Evolutionary conservation across 1,284 basidiomycete genomes (phyloP).

Genomic region (Cronartium quercuum): DNA sequence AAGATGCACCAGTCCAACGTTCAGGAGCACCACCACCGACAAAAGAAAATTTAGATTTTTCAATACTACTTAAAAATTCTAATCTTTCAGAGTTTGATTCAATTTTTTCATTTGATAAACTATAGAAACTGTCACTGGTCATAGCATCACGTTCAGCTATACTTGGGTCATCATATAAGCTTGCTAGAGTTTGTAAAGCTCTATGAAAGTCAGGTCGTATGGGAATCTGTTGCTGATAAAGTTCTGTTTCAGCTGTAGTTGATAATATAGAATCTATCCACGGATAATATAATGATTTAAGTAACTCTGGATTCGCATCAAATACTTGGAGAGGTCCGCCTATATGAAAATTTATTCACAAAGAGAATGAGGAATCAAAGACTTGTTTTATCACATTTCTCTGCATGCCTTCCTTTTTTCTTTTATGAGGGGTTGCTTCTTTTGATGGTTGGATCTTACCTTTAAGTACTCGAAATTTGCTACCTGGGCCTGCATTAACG

Average conservation of each 20-base stretch:
- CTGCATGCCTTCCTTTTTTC: too few species aligned
- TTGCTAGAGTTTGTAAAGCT: slow-evolving; percentile 12
- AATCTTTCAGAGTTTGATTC: slow-evolving; percentile 6
- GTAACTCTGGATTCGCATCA: slow-evolving; percentile 19
- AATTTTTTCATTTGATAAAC: slow-evolving; percentile 15
- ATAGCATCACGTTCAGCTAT: slow-evolving; percentile 7
- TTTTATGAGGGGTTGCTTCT: too few species aligned
- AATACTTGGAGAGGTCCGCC: slow-evolving; percentile 29
- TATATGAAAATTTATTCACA: too few species aligned
- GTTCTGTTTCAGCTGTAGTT: neutral
- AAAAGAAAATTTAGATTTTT: slow-evolving; percentile 23
- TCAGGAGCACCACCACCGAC: slow-evolving; percentile 33
- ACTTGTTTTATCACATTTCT: too few species aligned
- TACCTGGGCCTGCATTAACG: neutral
- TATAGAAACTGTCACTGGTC: slow-evolving; percentile 28
- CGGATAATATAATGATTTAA: slow-evolving; percentile 18
- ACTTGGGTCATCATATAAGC: slow-evolving; percentile 1
- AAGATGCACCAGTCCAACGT: slow-evolving; percentile 30
- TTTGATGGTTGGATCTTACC: too few species aligned
- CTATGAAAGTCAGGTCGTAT: neutral
- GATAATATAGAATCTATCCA: slow-evolving; percentile 22
- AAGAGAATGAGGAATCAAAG: neutral
- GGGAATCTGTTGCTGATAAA: neutral
- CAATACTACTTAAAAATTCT: slow-evolving; percentile 2
- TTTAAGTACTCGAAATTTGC: slow-evolving; percentile 16